Conservation (phyloP, 192 early-diverging fungal species). For the Lunasporangiospora selenospora region DNA sequence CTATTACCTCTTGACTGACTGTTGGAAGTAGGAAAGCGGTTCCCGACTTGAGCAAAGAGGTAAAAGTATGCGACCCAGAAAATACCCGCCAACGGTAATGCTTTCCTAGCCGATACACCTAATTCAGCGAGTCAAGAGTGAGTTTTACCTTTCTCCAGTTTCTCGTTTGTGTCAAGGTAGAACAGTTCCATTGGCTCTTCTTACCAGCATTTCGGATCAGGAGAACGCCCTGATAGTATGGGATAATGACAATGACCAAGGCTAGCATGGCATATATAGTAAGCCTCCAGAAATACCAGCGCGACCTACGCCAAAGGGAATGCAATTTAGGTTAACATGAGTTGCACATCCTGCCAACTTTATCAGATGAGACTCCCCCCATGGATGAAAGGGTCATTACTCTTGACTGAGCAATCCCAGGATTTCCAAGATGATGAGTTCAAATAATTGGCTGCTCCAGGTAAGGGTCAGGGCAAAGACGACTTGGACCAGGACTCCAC, state of each 20-base stretch:
- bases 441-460: conserved; percentile 79
- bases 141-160: too few relatives aligned
- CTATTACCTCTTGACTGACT: too few relatives aligned
- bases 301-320: too few relatives aligned
- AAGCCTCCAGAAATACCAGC: conserved; percentile 79
- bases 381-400: too few relatives aligned
- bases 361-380: too few relatives aligned
- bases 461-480: conserved; percentile 82
- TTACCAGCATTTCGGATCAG: conserved; percentile 55
- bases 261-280: conserved; percentile 71
- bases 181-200: conserved; percentile 1
- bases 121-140: too few relatives aligned
- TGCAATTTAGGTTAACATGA: too few relatives aligned
- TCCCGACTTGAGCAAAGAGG: conserved; percentile 66
- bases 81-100: conserved; percentile 22
- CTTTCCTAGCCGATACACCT: conserved; percentile 38
- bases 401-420: conserved; percentile 68
- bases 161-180: too few relatives aligned
- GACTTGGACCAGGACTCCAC: conserved; percentile 67
- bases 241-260: conserved; percentile 74
- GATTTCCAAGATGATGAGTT: conserved; percentile 87
- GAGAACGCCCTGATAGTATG: conserved; percentile 77
- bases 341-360: too few relatives aligned
- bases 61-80: conserved; percentile 58
- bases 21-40: conserved; percentile 64